Base-by-base conservation (phyloP, 805 yeast species). In the Yueomyces sinensis region DNA sequence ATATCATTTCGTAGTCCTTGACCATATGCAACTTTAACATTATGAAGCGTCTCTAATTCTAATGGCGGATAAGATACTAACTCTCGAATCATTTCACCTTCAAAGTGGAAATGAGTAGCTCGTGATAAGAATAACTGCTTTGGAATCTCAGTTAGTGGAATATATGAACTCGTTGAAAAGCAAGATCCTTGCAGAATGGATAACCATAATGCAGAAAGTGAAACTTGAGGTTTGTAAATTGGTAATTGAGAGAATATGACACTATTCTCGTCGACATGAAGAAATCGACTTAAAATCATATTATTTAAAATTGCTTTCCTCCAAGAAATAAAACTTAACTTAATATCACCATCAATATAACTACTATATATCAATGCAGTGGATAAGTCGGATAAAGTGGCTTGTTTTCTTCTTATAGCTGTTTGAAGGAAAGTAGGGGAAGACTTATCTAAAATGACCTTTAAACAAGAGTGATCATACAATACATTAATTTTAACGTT, bases 81-180 rank as follows among this genome's bases (percentile, higher is more conserved):
- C 50, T 83, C 84, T 29, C 95, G 69, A 54, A 95, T 81, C 19
- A 83, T 86, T 55, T 86, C 95, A 9, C 95, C 95, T 17, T 86
- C 95, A 47, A 86, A 86, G 55, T 84, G 95, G 37, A 82, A 69
- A 41, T 80, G 80, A 5, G 91, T 80, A 4, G 94, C 79, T 2
- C 63, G 53, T 13, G 75, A 53, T 25, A 80, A 50, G 43, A 66
- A 73, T 2, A 80, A 83, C 55, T 86, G 94, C 7, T 83, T 76
- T 95, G 95, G 86, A 56, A 81, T 82, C 4, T 81, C 71, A 4
- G 78, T 65, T 9, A 86, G 74, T 1, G 91, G 78, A 55, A 86
- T 86, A 54, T 78, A 80, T 41, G 76, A 76, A 23, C 86, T 75
- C 17, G 86, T 56, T 1, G 87, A 78, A 30, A 77, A 70, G 40